phyloP scores from a whole-genome alignment of 306 rosid genomes.

The Potentilla sterilis region DNA sequence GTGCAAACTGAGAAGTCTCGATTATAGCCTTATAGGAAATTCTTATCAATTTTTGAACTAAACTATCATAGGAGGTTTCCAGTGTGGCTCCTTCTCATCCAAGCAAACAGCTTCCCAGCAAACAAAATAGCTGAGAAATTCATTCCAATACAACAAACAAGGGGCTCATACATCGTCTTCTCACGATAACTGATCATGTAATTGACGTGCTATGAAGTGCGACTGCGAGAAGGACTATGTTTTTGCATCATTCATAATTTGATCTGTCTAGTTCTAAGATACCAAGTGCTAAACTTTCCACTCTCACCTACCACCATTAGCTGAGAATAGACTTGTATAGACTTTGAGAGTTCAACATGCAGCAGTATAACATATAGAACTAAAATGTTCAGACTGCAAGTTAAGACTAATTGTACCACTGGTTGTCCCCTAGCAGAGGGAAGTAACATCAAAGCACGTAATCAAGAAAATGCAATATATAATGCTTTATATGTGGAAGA shows the following conservation, averaged over 20 bases:
- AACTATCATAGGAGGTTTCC: neutral
- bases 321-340: neutral
- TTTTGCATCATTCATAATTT: neutral
- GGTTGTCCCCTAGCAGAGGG: slow-evolving; percentile 4
- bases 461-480: neutral
- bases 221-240: neutral
- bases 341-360: neutral
- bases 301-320: neutral
- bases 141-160: neutral
- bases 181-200: neutral
- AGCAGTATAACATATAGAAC: neutral
- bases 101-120: neutral
- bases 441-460: slow-evolving; percentile 4
- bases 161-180: neutral
- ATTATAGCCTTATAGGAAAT: neutral
- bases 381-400: slow-evolving; percentile 1
- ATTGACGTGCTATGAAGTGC: neutral
- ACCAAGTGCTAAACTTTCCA: neutral
- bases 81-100: neutral
- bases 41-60: neutral
- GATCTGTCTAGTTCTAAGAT: neutral
- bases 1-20: neutral
- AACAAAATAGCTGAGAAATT: neutral
- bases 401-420: neutral
- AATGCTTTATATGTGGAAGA: neutral